Base-by-base conservation (phyloP, 768 basidiomycete genomes). In the Obba rivulosa region DNA sequence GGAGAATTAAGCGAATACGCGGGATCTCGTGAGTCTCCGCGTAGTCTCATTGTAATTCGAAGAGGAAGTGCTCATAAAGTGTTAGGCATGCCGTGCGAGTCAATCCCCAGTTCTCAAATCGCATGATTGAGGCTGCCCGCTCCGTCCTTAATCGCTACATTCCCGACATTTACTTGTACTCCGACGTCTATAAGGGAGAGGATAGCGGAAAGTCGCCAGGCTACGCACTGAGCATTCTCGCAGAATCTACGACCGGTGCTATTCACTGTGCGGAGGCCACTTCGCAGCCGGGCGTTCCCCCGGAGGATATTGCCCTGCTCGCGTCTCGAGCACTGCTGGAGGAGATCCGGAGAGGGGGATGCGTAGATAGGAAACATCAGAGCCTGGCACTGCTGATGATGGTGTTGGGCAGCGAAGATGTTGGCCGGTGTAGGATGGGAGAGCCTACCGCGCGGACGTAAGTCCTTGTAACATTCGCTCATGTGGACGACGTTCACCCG, bases 131-230 rank as follows among this genome's bases (percentile, higher is more conserved):
- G 58, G 80, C 94, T 8, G 83, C 91, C 16, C 83, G 96, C 34
- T 93, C 91, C 2, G 76, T 99, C 20, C 73, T 99, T 38, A 98
- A 97, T 64, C 87, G 93, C 3, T 96, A 89, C 65, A 96, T 98
- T 50, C 95, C 96, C 34, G 96, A 99, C 63, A 93, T 97, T 23
- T 97, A 98, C 68, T 80, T 99, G 34, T 95, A 97, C 65, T 95
- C 96, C 3, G 96, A 99, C 55, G 93, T 97, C 20, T 98, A 96
- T 70, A 95, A 96, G 64, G 94, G 94, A 7, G 89, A 91, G 16
- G 96, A 98, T 53, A 93, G 92, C 56, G 95, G 95, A 66, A 97
- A 92, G 94, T 99, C 96, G 0, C 96, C 96, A 5, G 96, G 95
- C 0, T 99, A 93, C 65, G 96, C 91, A 0, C 70, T 99, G 8